Evolutionary conservation across 23 red algal genomes (phyloP), one percentile per base, ranked within the genome.

Genomic region (Pyropia haitanensis): DNA sequence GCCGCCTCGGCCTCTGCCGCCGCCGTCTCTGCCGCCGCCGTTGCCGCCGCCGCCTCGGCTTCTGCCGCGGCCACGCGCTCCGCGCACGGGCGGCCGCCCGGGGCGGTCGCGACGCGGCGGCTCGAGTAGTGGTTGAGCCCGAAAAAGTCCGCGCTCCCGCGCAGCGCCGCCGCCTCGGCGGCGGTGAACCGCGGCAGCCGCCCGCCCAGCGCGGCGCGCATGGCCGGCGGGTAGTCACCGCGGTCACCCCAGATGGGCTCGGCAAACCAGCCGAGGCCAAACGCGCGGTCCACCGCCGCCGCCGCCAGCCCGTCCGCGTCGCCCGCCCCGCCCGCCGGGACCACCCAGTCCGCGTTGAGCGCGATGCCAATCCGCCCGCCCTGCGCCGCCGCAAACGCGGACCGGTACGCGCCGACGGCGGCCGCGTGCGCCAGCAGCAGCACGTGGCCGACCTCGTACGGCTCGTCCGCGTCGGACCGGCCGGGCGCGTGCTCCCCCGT

Each of bases 231-330:
- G 50, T 87, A 87, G 68, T 87, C 81, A 5, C 81, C 71, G 10
- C 60, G 56, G 39, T 46, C 10, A 3, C 39, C 39, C 27, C 70
- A 77, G 19, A 87, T 59, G 19, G 71, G 81, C 49, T 77, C 70
- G 59, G 81, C 81, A 71, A 77, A 87, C 71, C 81, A 87, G n/a
- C 81, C 81, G 10, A 87, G 39, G 18, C 70, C 61, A 77, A 87
- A 87, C 31, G 74, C 71, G 18, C 75, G 39, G 61, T 8, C 12
- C 63, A 63, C 63, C 54, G 69, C 51, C 27, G 70, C 72, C 14
- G 69, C 64, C 22, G 15, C 32, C 15, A 21, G 21, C 15, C 53
- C 63, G 60, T 75, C 48, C 31, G 60, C 56, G 46, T 75, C 70
- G 30, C 5, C 30, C 9, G 19, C 55, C 17, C 28, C 49, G 50